A percentile compares a stretch with the other conserved stretches of the same genome.
Evolutionary conservation across 768 basidiomycete genomes (phyloP).

Genomic region (Gloeopeniophorella convolvens): DNA sequence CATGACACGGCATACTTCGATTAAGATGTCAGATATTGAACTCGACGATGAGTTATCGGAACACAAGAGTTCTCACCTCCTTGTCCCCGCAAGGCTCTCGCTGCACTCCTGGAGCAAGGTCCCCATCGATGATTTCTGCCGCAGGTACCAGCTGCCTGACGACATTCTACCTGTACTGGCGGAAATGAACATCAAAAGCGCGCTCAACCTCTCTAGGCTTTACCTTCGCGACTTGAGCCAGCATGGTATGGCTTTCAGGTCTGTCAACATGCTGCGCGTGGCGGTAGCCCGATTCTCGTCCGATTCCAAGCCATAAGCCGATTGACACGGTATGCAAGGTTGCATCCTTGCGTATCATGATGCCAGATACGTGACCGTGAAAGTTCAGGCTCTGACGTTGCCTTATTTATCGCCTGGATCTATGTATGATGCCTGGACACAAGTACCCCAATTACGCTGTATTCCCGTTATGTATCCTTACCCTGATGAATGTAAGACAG

Average conservation of each 20-base stretch:
- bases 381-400: too few relatives aligned
- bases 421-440: too few relatives aligned
- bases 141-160: conserved; percentile 6
- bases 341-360: neutral
- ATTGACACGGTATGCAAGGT: too few relatives aligned
- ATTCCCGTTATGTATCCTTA: conserved; percentile 5
- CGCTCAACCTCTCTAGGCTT: conserved; percentile 6
- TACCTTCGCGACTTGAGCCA: conserved; percentile 7
- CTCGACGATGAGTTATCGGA: conserved; percentile 5
- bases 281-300: conserved; percentile 12
- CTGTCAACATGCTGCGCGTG: conserved; percentile 8
- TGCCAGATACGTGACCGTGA: neutral
- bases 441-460: conserved; percentile 3
- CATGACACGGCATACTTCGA: neutral
- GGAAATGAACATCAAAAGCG: conserved; percentile 8
- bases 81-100: conserved; percentile 10
- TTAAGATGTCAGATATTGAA: conserved; percentile 13
- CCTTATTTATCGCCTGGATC: too few relatives aligned
- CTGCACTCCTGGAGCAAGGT: conserved; percentile 6
- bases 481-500: too few relatives aligned
- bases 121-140: conserved; percentile 7
- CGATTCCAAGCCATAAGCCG: conserved; percentile 8
- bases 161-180: neutral
- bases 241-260: neutral
- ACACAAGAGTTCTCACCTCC: conserved; percentile 5